These are phyloP conservation scores for Silene latifolia DNA, from an alignment of 148 eudicot species.

Conservation along the genomic window DNA sequence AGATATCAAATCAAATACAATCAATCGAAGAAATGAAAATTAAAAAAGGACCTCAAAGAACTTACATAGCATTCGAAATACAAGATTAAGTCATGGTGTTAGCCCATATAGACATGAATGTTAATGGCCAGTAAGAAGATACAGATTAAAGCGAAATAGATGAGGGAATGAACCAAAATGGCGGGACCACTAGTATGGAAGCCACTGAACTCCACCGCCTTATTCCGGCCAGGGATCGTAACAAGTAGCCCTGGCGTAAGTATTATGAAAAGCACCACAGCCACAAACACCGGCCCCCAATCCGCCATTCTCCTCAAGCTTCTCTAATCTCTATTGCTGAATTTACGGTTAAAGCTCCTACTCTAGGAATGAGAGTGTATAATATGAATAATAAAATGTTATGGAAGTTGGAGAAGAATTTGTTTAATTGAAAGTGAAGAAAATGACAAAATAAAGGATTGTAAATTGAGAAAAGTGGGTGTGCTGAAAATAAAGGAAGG, in stretches of 20 bases:
- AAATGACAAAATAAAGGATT: conserved; percentile 25
- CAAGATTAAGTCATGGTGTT: neutral
- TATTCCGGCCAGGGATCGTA: conserved; percentile 62
- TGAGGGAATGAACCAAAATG: conserved; percentile 57
- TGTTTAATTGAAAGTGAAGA: conserved; percentile 17
- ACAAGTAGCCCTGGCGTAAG: conserved; percentile 68
- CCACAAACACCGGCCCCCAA: conserved; percentile 87
- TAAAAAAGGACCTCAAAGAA: neutral
- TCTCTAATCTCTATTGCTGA: neutral
- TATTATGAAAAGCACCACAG: conserved; percentile 71
- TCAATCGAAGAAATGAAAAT: neutral
- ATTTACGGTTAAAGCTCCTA: neutral
- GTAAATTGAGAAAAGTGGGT: conserved; percentile 30
- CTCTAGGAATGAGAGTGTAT: neutral
- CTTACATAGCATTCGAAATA: too few species aligned
- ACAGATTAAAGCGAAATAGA: conserved; percentile 61
- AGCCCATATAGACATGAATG: conserved; percentile 62
- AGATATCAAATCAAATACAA: neutral
- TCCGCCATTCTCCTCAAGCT: conserved; percentile 42
- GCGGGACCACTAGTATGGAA: conserved; percentile 75
- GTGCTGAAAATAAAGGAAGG: neutral
- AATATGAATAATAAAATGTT: neutral
- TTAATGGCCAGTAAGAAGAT: conserved; percentile 60
- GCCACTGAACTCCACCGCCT: conserved; percentile 51
- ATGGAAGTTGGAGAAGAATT: conserved; percentile 12